phyloP scores from a whole-genome alignment of 192 early-diverging fungal genomes.

The Backusella westeae region DNA sequence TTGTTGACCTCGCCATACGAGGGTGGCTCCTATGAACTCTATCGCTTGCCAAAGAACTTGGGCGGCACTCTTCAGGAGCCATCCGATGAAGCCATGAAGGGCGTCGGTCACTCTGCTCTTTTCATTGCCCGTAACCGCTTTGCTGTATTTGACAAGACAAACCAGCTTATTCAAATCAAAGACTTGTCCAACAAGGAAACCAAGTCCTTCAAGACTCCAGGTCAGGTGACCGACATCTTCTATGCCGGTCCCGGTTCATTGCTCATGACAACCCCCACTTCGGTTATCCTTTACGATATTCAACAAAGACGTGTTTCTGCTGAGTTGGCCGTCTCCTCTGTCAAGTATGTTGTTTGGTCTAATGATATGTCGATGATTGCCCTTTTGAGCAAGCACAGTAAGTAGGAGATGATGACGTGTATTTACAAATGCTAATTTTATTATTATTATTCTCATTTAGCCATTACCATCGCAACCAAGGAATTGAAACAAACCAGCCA shows the following conservation, averaged over 20 bases:
- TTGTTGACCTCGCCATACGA: constrained; percentile 81
- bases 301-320: constrained; percentile 74
- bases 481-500: constrained; percentile 84
- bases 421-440: background rate
- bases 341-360: constrained; percentile 95
- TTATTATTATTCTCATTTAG: constrained; percentile 29
- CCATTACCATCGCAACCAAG: constrained; percentile 88
- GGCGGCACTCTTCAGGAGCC: constrained; percentile 61
- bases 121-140: constrained; percentile 98
- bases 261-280: constrained; percentile 79
- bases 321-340: constrained; percentile 80
- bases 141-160: constrained; percentile 89
- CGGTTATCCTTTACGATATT: constrained; percentile 90
- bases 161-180: constrained; percentile 83
- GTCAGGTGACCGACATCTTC: constrained; percentile 82
- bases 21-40: constrained; percentile 90
- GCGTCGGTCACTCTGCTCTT: constrained; percentile 77
- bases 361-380: constrained; percentile 86
- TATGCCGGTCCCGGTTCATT: constrained; percentile 83
- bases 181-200: constrained; percentile 85
- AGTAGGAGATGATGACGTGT: constrained; percentile 8
- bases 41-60: constrained; percentile 76
- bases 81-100: constrained; percentile 69
- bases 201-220: constrained; percentile 84
- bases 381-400: constrained; percentile 93